phyloP scores from a whole-genome alignment of 768 basidiomycete genomes.

The Multifurca ochricompacta region DNA sequence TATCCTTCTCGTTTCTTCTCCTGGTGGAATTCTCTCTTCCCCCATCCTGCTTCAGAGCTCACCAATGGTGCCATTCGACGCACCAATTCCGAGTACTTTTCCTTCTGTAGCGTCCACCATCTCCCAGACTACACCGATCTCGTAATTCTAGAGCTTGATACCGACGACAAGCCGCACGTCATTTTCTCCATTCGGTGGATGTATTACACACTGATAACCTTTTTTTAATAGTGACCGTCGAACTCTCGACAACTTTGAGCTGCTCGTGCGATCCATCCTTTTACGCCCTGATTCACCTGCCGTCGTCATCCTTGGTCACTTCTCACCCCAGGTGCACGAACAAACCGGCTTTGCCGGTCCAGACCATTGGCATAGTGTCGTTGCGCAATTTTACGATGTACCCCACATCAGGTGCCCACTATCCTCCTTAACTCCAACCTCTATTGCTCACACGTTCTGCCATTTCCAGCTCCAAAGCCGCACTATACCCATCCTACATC shows the following conservation, averaged over 20 bases:
- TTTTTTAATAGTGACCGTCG: constrained; percentile 49
- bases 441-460: neutral
- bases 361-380: constrained; percentile 81
- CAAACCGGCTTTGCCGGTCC: constrained; percentile 81
- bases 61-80: constrained; percentile 95
- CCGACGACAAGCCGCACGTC: constrained; percentile 79
- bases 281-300: constrained; percentile 88
- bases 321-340: constrained; percentile 76
- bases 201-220: neutral
- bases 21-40: constrained; percentile 98
- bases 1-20: constrained; percentile 94
- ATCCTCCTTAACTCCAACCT: neutral
- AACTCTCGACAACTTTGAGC: constrained; percentile 80
- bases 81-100: constrained; percentile 91
- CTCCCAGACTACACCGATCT: constrained; percentile 91
- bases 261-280: constrained; percentile 87
- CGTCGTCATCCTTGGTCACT: constrained; percentile 91
- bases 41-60: constrained; percentile 93
- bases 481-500: constrained; percentile 80
- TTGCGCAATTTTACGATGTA: constrained; percentile 96
- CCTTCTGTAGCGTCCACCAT: constrained; percentile 88
- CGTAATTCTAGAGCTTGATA: constrained; percentile 91
- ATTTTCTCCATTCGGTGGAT: neutral
- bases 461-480: constrained; percentile 57
- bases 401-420: constrained; percentile 67